phyloP scores from a whole-genome alignment of 768 basidiomycete species.

The Auricularia cornea region DNA sequence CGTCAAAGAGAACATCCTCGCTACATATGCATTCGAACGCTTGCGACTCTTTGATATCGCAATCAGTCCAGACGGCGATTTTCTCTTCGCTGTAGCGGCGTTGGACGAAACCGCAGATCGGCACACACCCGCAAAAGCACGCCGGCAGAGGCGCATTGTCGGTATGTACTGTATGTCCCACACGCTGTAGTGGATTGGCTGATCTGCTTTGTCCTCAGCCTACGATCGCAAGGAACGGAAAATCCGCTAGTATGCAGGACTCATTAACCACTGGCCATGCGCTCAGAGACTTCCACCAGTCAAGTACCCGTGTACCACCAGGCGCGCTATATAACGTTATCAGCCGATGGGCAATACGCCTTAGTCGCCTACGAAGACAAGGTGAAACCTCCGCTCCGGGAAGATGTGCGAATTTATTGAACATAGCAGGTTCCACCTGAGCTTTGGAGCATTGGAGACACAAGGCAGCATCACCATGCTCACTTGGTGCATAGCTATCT shows the following conservation, averaged over 20 bases:
- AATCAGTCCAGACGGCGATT: constrained; percentile 54
- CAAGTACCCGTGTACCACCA: constrained; percentile 67
- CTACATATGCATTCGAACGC: constrained; percentile 49
- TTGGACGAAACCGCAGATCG: constrained; percentile 52
- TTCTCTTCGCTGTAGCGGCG: constrained; percentile 61
- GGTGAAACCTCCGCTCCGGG: too few relatives aligned
- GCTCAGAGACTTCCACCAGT: constrained; percentile 26
- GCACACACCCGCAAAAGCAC: constrained; percentile 59
- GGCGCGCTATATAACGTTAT: constrained; percentile 60
- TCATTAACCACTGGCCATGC: background rate
- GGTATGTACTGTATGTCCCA: too few relatives aligned
- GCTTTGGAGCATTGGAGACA: constrained; percentile 14
- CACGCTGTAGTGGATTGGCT: constrained; percentile 44
- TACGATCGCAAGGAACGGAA: constrained; percentile 59
- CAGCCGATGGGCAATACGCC: constrained; percentile 50
- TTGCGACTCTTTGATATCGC: constrained; percentile 65
- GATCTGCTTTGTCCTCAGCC: too few relatives aligned
- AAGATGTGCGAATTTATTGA: too few relatives aligned
- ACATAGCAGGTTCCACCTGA: too few relatives aligned
- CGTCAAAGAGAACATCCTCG: too few relatives aligned
- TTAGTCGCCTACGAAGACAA: constrained; percentile 69
- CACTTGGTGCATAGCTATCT: constrained; percentile 10
- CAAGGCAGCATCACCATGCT: constrained; percentile 14
- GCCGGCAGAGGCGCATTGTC: constrained; percentile 61
- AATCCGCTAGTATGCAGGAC: constrained; percentile 31